phyloP scores from a whole-genome alignment of 768 basidiomycete genomes.

The Mycena galericulata region DNA sequence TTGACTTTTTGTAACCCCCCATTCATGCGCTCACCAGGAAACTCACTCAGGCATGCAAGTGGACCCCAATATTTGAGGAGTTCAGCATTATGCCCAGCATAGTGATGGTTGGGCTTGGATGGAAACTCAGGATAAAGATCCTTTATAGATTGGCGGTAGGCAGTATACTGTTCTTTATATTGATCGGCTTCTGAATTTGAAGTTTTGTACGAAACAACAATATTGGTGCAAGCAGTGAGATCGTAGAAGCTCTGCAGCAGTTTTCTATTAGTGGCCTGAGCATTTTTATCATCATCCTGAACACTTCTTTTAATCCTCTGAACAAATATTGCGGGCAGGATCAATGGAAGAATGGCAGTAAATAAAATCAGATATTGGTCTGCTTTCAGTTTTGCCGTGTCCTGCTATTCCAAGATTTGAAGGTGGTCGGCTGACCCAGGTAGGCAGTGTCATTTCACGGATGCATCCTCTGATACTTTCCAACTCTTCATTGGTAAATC shows the following conservation, averaged over 20 bases:
- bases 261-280: no score
- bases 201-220: constrained; percentile 25
- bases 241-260: constrained; percentile 23
- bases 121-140: constrained; percentile 6
- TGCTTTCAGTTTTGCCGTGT: constrained; percentile 40
- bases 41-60: constrained; percentile 27
- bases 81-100: constrained; percentile 23
- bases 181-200: constrained; percentile 26
- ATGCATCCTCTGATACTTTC: neutral
- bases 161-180: constrained; percentile 14
- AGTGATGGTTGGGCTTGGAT: constrained; percentile 30
- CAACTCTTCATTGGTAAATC: neutral
- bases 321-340: constrained; percentile 24
- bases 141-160: constrained; percentile 6
- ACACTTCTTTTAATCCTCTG: neutral
- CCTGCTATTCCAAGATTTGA: constrained; percentile 34
- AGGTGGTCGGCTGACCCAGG: constrained; percentile 31
- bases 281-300: no score
- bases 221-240: constrained; percentile 27
- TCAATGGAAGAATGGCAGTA: constrained; percentile 31
- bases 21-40: constrained; percentile 33
- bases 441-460: constrained; percentile 22
- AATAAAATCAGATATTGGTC: constrained; percentile 33
- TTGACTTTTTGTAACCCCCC: constrained; percentile 12
- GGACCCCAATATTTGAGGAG: constrained; percentile 35